These are phyloP conservation scores for Plantago lanceolata DNA, from an alignment of 305 asterid species.

Conservation along the genomic window DNA sequence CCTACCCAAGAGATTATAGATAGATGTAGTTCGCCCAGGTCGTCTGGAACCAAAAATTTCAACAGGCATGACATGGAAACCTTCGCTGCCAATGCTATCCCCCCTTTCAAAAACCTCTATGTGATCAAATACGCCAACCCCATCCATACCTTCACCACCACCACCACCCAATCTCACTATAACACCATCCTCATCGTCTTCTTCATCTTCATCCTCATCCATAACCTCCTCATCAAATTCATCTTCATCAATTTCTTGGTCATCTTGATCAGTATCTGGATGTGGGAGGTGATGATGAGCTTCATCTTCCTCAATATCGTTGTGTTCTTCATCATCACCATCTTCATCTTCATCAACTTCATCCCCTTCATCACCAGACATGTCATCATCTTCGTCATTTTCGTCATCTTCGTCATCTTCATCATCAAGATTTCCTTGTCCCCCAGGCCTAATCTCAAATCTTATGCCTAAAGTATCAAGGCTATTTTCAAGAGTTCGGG, in stretches of 20 bases:
- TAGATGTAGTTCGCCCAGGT: conserved; percentile 90
- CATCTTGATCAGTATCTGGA: conserved; percentile 95
- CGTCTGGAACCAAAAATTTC: conserved; percentile 97
- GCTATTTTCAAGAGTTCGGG: conserved; percentile 60
- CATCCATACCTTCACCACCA: conserved; percentile 94
- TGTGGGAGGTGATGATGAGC: conserved; percentile 90
- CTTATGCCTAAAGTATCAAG: conserved; percentile 63
- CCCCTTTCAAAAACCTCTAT: conserved; percentile 94
- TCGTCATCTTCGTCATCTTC: conserved; percentile 79
- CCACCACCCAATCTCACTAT: conserved; percentile 75
- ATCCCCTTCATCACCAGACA: conserved; percentile 89
- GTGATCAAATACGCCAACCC: conserved; percentile 86
- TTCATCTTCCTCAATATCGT: conserved; percentile 91
- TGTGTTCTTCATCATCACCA: conserved; percentile 73
- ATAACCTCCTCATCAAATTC: conserved; percentile 96
- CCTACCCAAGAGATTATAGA: conserved; percentile 87
- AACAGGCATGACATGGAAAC: conserved; percentile 94
- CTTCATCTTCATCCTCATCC: conserved; percentile 97
- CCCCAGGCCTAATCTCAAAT: conserved; percentile 71
- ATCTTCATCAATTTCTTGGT: conserved; percentile 94
- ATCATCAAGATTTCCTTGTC: conserved; percentile 68
- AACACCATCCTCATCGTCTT: conserved; percentile 96
- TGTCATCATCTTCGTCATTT: conserved; percentile 66
- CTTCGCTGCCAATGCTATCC: conserved; percentile 72
- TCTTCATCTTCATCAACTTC: conserved; percentile 89